A percentile compares a stretch with the other conserved stretches of the same genome.
phyloP scores from a whole-genome alignment of 2,329 filamentous ascomycete species.

The Aureobasidium sp. region DNA sequence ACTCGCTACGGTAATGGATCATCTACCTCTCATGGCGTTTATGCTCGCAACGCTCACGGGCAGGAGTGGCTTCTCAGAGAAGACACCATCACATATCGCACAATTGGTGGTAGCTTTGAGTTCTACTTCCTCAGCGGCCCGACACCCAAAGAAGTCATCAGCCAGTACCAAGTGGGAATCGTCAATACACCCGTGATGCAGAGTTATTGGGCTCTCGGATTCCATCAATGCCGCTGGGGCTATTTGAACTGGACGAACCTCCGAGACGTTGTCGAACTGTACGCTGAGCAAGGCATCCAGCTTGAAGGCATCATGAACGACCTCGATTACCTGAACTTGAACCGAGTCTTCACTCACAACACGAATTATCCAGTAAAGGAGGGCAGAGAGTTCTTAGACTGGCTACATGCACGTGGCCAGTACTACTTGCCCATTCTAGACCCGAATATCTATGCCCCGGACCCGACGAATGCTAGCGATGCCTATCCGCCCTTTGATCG shows the following conservation, averaged over 20 bases:
- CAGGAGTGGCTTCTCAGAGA: slow-evolving; percentile 25
- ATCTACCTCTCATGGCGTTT: slow-evolving; percentile 24
- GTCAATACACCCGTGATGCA: slow-evolving; percentile 21
- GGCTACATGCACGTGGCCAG: slow-evolving; percentile 42
- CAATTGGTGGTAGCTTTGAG: slow-evolving; percentile 23
- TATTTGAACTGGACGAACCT: slow-evolving; percentile 61
- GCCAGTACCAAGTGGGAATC: slow-evolving; percentile 19
- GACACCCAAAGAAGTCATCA: slow-evolving; percentile 19
- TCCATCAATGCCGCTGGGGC: slow-evolving; percentile 20
- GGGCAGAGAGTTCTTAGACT: slow-evolving; percentile 39
- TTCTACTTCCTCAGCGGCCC: slow-evolving; percentile 20
- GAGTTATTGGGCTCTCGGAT: slow-evolving; percentile 22
- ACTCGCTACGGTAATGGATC: slow-evolving; percentile 21
- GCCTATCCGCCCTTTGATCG: slow-evolving; percentile 42
- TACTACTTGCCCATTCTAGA: slow-evolving; percentile 51
- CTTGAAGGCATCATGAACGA: slow-evolving; percentile 31
- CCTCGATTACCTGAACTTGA: slow-evolving; percentile 44
- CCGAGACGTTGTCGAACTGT: slow-evolving; percentile 45
- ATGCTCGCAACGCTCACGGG: slow-evolving; percentile 26
- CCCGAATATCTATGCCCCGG: slow-evolving; percentile 55
- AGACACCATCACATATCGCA: slow-evolving; percentile 22
- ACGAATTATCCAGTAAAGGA: slow-evolving; percentile 38
- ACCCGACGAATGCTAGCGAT: slow-evolving; percentile 53
- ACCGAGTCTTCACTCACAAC: slow-evolving; percentile 47
- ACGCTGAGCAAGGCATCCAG: slow-evolving; percentile 43